These are phyloP conservation scores for Zychaea mexicana DNA, from an alignment of 371 early-diverging fungal genomes.

Conservation along the genomic window DNA sequence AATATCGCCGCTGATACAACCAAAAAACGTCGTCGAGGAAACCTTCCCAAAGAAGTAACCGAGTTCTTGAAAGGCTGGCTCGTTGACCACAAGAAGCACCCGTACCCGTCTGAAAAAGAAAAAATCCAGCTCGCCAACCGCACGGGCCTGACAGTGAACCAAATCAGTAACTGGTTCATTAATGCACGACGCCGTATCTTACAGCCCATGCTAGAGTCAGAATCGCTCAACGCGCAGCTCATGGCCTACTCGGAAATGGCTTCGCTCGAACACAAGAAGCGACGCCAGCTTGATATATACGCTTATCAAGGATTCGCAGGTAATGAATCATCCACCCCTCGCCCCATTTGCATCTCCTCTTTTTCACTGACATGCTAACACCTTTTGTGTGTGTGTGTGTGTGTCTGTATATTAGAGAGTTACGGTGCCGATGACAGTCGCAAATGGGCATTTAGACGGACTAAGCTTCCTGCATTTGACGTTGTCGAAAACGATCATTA, in stretches of 20 bases:
- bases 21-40: conserved; percentile 54
- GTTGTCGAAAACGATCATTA: conserved; percentile 13
- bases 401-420: conserved; percentile 6
- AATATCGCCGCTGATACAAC: neutral
- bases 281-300: conserved; percentile 26
- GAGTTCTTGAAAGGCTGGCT: conserved; percentile 75
- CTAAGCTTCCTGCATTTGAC: conserved; percentile 25
- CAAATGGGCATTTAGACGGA: conserved; percentile 21
- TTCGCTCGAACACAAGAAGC: conserved; percentile 19
- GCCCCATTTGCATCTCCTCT: no score
- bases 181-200: conserved; percentile 79
- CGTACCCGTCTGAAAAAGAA: conserved; percentile 83
- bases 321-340: no score
- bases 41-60: conserved; percentile 67
- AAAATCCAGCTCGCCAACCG: conserved; percentile 66
- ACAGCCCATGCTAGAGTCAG: conserved; percentile 52
- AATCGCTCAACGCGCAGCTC: conserved; percentile 21
- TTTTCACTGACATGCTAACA: neutral
- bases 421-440: conserved; percentile 18
- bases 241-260: conserved; percentile 19
- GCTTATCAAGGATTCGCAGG: conserved; percentile 29
- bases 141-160: conserved; percentile 72
- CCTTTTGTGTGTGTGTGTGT: no score
- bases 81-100: conserved; percentile 74
- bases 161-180: conserved; percentile 92